Conservation (phyloP, 2,329 filamentous ascomycete species). For the Alternaria arbusti region DNA sequence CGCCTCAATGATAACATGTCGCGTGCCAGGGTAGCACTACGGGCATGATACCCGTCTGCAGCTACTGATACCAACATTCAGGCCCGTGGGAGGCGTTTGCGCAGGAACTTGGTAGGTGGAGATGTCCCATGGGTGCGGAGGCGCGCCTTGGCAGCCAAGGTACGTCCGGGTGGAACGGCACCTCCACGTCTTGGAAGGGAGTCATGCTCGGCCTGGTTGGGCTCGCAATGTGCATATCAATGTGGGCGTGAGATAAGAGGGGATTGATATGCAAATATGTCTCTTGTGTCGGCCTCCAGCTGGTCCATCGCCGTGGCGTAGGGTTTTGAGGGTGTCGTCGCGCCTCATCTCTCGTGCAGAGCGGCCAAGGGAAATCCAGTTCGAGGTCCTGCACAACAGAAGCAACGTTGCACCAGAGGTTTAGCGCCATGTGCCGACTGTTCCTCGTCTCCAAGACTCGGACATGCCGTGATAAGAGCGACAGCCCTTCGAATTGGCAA, state of each 20-base stretch:
- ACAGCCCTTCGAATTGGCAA: not conserved
- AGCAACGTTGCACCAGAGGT: not conserved
- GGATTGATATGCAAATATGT: not conserved
- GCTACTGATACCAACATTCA: not conserved
- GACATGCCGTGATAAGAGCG: not conserved
- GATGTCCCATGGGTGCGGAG: not conserved
- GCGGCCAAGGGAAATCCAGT: not conserved
- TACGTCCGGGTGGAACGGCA: not conserved
- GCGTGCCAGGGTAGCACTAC: not conserved
- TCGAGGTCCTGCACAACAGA: not conserved
- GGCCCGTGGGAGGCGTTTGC: not conserved
- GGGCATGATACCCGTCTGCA: not conserved
- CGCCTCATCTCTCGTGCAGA: not conserved
- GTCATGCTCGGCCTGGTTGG: not conserved
- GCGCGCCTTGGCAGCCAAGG: constrained; percentile 1
- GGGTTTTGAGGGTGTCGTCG: not conserved
- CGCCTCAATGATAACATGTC: not conserved
- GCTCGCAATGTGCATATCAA: not conserved
- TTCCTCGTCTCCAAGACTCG: not conserved
- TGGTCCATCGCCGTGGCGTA: not conserved
- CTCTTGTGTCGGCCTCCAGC: not conserved
- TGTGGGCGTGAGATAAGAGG: not conserved
- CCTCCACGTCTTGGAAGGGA: not conserved
- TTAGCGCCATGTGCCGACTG: not conserved
- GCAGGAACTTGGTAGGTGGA: not conserved